Base-by-base conservation (phyloP, 768 basidiomycete genomes). In the Agrocybe pediades region DNA sequence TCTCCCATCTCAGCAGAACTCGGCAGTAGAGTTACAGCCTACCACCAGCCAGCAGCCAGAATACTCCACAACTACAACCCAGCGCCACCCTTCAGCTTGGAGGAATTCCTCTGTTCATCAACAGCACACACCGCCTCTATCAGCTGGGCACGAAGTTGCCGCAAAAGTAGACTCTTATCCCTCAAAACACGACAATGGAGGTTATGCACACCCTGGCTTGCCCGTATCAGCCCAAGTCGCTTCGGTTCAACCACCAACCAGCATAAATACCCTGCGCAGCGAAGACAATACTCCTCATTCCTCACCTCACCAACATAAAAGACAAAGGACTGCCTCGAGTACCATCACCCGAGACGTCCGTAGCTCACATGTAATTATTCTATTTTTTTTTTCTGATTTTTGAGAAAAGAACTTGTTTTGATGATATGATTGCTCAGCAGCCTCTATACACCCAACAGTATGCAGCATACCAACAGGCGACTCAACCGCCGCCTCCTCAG, bases 141-240 rank as follows among this genome's bases (percentile, higher is more conserved):
- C 78, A 17, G 73, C 77, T 41, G 68, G 71, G 21, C 76, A 77
- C 55, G 76, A 81, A 41, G 56, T 58, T 6, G 44, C 68, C 27
- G 64, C 68, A 9, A 74, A 73, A 60, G 65, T 67, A 29, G 75
- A 79, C 15, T 30, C 29, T 16, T 81, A 79, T 58, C 59, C 72
- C 21, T 71, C 75, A 44, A 81, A 81, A 60, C 75, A 78, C 45
- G 83, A 83, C 55, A 74, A 68, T 58, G 76, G 70, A 20, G 75
- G 75, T 24, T 84, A 84, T 64, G 60, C 74, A 29, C 78, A 76
- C 20, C 76, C 78, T 15, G 77, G 76, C 2, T 62, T 78, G 11
- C 78, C 78, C 21, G 62, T 78, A 21, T 79, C 78, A 9, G 77
- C 74, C 8, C 78, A 78, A 60, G 59, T 71, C 17, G 66, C 70